Percentiles rank a stretch among this genome's conserved stretches.
Conservation (phyloP, 805 yeast genomes). For the Candida alai region DNA sequence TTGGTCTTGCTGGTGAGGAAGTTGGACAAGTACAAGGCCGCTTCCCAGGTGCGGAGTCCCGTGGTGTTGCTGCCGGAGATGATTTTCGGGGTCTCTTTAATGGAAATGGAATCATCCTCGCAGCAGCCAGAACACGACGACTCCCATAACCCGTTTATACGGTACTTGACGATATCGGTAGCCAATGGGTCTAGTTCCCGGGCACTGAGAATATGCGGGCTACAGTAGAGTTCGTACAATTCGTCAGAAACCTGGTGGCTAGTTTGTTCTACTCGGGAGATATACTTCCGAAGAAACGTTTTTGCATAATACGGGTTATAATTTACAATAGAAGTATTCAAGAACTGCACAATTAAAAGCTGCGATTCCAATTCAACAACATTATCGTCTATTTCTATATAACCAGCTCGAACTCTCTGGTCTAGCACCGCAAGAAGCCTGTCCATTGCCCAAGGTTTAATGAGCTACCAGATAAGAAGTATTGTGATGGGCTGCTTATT, state of each 20-base stretch:
- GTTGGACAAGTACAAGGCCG: conserved; percentile 64
- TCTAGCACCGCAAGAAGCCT: conserved; percentile 5
- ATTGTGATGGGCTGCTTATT: no score
- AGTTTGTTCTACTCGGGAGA: conserved; percentile 28
- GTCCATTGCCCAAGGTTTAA: conserved; percentile 5
- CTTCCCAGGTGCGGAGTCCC: conserved; percentile 93
- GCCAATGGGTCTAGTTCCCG: conserved; percentile 33
- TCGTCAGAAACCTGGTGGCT: conserved; percentile 36
- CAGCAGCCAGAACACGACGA: conserved; percentile 11
- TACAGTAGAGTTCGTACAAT: conserved; percentile 39
- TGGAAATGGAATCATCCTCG: conserved; percentile 22
- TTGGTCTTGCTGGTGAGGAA: conserved; percentile 30
- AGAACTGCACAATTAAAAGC: conserved; percentile 1
- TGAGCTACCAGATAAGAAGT: background rate
- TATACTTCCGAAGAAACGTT: conserved; percentile 39
- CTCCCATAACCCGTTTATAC: conserved; percentile 18
- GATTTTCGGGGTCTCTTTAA: conserved; percentile 59
- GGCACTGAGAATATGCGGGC: conserved; percentile 27
- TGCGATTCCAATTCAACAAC: conserved; percentile 8
- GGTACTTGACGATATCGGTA: conserved; percentile 35
- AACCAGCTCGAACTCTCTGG: conserved; percentile 7
- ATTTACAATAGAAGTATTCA: background rate
- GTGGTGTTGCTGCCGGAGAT: conserved; percentile 80
- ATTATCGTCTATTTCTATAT: background rate
- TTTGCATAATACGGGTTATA: conserved; percentile 53